Conservation (phyloP, 139 green algal species). For the Picochlorum sp. region DNA sequence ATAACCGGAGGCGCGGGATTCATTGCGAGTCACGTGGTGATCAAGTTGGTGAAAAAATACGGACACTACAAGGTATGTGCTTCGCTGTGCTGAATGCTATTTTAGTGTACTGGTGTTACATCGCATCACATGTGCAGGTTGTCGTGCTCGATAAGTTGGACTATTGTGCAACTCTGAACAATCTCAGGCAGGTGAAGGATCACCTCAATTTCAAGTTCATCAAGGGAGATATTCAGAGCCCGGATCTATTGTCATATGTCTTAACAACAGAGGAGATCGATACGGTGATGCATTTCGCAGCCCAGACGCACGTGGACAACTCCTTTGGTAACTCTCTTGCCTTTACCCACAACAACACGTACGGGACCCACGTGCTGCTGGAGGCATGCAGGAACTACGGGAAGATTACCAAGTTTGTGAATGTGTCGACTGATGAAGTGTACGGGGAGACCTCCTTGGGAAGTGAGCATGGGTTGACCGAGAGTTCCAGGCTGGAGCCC, state of each 20-base stretch:
- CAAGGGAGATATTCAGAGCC: conserved; percentile 85
- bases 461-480: conserved; percentile 44
- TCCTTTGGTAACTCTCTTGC: conserved; percentile 92
- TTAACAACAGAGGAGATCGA: conserved; percentile 82
- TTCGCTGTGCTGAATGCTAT: not conserved
- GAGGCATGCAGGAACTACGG: conserved; percentile 73
- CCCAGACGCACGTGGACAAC: conserved; percentile 97
- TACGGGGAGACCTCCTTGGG: conserved; percentile 22
- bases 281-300: conserved; percentile 97
- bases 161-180: conserved; percentile 84
- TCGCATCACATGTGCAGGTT: conserved; percentile 38
- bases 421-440: conserved; percentile 77
- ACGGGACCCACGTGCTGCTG: conserved; percentile 91
- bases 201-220: conserved; percentile 89
- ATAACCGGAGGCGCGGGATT: conserved; percentile 83
- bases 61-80: conserved; percentile 72
- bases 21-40: conserved; percentile 86
- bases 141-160: conserved; percentile 95
- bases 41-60: conserved; percentile 58
- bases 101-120: not conserved
- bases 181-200: conserved; percentile 51
- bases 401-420: conserved; percentile 83
- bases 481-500: conserved; percentile 75
- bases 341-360: conserved; percentile 96
- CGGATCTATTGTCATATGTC: conserved; percentile 83